A percentile compares a stretch with the other conserved stretches of the same genome.
phyloP scores from a whole-genome alignment of 176 grass and related monocot genomes.

The Cenchrus fungigraminus region DNA sequence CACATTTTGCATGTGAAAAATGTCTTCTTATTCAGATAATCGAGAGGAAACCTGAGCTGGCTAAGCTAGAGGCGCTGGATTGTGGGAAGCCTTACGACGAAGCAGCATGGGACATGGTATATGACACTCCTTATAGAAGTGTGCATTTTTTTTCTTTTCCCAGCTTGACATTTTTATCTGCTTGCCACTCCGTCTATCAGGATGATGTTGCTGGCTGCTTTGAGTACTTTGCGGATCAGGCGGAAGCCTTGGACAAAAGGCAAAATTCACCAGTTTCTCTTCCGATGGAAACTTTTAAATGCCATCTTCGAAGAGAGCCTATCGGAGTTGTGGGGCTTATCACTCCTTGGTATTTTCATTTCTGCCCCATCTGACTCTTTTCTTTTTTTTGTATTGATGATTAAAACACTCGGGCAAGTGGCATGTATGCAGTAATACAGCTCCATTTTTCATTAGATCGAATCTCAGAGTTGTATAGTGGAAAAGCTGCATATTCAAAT shows the following conservation, averaged over 20 bases:
- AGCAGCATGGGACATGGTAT: slow-evolving; percentile 97
- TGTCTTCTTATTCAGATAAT: slow-evolving; percentile 53
- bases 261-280: slow-evolving; percentile 80
- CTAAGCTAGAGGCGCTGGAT: slow-evolving; percentile 84
- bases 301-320: slow-evolving; percentile 77
- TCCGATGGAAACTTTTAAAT: slow-evolving; percentile 92
- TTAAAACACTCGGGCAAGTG: not conserved
- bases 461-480: not conserved
- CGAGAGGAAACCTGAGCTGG: slow-evolving; percentile 85
- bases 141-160: not conserved
- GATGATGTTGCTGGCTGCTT: slow-evolving; percentile 99
- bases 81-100: slow-evolving; percentile 97
- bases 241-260: slow-evolving; percentile 81
- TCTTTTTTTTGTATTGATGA: slow-evolving; percentile 23
- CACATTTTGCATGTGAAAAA: not conserved
- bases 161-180: not conserved
- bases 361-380: not conserved
- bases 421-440: not conserved
- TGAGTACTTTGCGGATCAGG: slow-evolving; percentile 88
- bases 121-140: slow-evolving; percentile 6
- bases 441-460: not conserved
- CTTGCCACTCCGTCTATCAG: slow-evolving; percentile 51
- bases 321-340: slow-evolving; percentile 97
- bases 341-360: slow-evolving; percentile 80
- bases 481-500: slow-evolving; percentile 1